Percentiles rank a stretch among this genome's conserved stretches.
phyloP scores from a whole-genome alignment of 352 stramenopile genomes.

The Globisporangium solare region DNA sequence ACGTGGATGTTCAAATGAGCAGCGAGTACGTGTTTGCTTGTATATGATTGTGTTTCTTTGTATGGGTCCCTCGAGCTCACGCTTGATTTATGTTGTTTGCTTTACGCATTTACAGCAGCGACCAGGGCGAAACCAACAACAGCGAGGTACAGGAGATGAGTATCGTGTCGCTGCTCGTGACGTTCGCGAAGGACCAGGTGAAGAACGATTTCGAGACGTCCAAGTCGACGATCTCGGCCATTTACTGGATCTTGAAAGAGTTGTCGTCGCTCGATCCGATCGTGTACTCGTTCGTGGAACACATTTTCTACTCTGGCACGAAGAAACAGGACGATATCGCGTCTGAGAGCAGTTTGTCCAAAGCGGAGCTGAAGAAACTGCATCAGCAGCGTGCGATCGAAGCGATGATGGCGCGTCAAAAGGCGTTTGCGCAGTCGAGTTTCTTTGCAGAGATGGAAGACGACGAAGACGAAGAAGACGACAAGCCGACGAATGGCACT shows the following conservation, averaged over 20 bases:
- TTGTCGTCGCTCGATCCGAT: conserved; percentile 43
- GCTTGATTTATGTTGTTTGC: conserved; percentile 1
- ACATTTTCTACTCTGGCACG: conserved; percentile 58
- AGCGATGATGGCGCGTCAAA: conserved; percentile 79
- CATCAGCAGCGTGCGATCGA: conserved; percentile 81
- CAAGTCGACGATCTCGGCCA: conserved; percentile 71
- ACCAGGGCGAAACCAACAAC: conserved; percentile 34
- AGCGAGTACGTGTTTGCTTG: conserved; percentile 39
- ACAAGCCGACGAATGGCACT: conserved; percentile 12
- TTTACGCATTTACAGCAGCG: conserved; percentile 23
- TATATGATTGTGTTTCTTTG: neutral
- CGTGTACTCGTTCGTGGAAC: conserved; percentile 50
- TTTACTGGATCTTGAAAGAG: conserved; percentile 80
- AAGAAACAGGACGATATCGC: conserved; percentile 52
- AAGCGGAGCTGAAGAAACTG: conserved; percentile 69
- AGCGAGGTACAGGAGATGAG: conserved; percentile 55
- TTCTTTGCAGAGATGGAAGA: conserved; percentile 71
- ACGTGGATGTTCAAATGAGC: conserved; percentile 61
- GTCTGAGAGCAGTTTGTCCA: conserved; percentile 56
- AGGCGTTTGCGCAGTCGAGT: conserved; percentile 65
- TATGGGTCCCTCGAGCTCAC: neutral
- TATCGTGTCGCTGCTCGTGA: conserved; percentile 56
- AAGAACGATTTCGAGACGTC: conserved; percentile 73
- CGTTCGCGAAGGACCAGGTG: conserved; percentile 62
- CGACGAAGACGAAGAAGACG: conserved; percentile 55